Evolutionary conservation across 352 stramenopile species (phyloP).

Genomic region (Globisporangium cylindrosporum): DNA sequence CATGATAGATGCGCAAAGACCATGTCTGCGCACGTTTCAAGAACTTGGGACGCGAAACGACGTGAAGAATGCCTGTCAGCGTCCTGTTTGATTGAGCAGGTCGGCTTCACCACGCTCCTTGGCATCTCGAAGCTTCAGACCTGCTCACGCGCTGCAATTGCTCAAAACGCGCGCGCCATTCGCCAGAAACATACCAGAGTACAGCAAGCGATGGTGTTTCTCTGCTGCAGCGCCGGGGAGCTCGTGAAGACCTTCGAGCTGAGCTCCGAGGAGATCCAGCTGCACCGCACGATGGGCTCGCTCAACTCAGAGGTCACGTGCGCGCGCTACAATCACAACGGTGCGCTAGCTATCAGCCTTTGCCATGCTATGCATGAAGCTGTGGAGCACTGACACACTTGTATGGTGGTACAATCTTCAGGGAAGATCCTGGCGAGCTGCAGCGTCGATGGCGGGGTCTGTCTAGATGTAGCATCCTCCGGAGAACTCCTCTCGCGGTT

Average conservation of each 20-base stretch:
- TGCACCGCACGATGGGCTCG: conserved; percentile 40
- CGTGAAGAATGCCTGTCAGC: conserved; percentile 11
- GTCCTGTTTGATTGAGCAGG: background rate
- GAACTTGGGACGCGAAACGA: conserved; percentile 23
- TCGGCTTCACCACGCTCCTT: background rate
- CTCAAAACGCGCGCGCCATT: too few species aligned
- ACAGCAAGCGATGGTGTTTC: conserved; percentile 26
- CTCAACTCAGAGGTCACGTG: conserved; percentile 58
- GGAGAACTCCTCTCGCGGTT: conserved; percentile 64
- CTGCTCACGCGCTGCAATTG: background rate
- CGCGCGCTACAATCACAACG: conserved; percentile 68
- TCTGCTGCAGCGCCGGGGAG: conserved; percentile 54
- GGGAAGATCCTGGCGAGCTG: conserved; percentile 65
- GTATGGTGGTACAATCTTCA: conserved; percentile 4
- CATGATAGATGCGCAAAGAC: too few species aligned
- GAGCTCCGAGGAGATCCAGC: conserved; percentile 42
- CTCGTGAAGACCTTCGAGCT: conserved; percentile 63
- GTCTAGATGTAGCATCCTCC: conserved; percentile 46
- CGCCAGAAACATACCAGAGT: background rate
- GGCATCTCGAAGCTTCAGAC: background rate
- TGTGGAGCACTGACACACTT: background rate
- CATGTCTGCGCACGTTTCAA: background rate
- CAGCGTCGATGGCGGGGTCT: conserved; percentile 59
- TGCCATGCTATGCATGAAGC: too few species aligned
- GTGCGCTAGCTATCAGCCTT: conserved; percentile 7